Base-by-base conservation (phyloP, 2,329 filamentous ascomycete genomes). In the Hypocreales sp. region DNA sequence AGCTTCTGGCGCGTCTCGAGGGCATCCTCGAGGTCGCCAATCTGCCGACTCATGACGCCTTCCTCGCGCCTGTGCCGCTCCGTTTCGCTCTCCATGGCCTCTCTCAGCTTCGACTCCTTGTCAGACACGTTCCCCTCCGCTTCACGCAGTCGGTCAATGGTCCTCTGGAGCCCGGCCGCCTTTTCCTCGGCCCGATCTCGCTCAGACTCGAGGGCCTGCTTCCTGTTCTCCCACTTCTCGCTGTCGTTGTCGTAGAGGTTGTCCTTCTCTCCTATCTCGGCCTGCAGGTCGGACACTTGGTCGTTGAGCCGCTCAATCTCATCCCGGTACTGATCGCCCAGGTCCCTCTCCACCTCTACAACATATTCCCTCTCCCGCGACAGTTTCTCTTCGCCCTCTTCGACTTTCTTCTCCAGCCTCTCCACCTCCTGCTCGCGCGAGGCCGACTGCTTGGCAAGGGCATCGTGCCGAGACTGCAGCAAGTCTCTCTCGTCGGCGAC, bases 21-120 rank as follows among this genome's bases (percentile, higher is more conserved):
- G 31, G 83, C 79, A 25, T 72, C 65, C 41, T 79, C 75, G 8
- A 90, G 60, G 27, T 78, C 75, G 25, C 78, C 68, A 27, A 92
- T 71, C 46, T 90, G 80, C n/a, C 68, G 64, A 34, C 61, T 69
- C 27, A 92, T 57, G 7, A 74, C 55, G 8, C 67, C 67, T 44
- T 87, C 78, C 40, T 87, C 79, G 30, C 67, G 71, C 35, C 65
- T 64, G 41, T 90, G 75, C 15, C 79, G 72, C 35, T 81, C 67
- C 25, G 67, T 67, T 42, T 86, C 79, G 41, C 69, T 79, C 35
- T 77, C 64, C 9, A 84, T 59, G 4, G 72, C 71, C 40, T 75
- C 65, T 44, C 79, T 71, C 12, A 83, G 53, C 44, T 64, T 76
- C 14, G 60, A 60, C 41, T 83, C 78, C 44, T 77, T 78, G 35